These are phyloP conservation scores for Paramecium sonneborni DNA, from an alignment of 73 alveolate species.

Conservation along the genomic window DNA sequence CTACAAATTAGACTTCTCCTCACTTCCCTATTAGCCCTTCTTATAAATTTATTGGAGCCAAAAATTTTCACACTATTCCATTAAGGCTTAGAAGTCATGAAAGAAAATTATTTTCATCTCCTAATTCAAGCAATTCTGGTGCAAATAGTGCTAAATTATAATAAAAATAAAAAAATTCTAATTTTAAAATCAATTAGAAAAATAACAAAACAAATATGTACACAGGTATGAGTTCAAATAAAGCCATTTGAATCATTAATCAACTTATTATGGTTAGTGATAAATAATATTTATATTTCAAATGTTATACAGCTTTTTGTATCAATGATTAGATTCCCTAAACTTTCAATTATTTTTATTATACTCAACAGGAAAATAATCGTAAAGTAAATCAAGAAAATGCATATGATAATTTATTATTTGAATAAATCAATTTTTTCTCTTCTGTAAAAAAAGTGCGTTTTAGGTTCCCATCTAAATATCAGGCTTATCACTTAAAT, in stretches of 20 bases:
- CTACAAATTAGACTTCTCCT: neutral
- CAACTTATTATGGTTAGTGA: neutral
- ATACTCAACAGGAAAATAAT: too few species aligned
- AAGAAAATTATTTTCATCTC: constrained; percentile 14
- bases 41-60: neutral
- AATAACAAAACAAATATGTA: neutral
- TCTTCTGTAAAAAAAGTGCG: constrained; percentile 9
- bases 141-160: neutral
- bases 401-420: neutral
- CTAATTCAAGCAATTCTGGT: neutral
- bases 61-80: neutral
- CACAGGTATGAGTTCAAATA: neutral
- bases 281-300: neutral
- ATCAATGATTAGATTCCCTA: neutral
- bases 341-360: too few species aligned
- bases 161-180: neutral
- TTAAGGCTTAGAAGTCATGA: neutral
- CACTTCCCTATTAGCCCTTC: neutral
- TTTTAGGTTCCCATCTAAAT: neutral
- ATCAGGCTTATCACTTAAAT: neutral
- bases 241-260: neutral
- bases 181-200: neutral
- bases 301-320: neutral
- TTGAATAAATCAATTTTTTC: neutral
- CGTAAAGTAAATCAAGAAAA: neutral